phyloP scores from a whole-genome alignment of 495 filamentous ascomycete genomes.

The Xylaria nigripes region DNA sequence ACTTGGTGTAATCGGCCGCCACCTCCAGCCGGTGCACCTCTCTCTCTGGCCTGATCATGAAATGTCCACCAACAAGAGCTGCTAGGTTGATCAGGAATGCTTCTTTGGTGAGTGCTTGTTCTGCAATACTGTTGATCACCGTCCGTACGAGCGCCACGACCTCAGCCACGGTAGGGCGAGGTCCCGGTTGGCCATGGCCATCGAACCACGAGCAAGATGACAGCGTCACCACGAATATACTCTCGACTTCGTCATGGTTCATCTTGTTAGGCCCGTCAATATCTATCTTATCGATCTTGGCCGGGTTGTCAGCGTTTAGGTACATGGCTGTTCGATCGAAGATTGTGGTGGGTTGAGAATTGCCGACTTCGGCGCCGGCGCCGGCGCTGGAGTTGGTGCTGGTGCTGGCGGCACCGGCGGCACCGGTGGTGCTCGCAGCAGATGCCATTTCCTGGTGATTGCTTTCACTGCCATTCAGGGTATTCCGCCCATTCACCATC shows the following conservation, averaged over 20 bases:
- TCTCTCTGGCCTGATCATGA: slow-evolving; percentile 31
- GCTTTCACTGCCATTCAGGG: slow-evolving; percentile 12
- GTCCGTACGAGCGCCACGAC: slow-evolving; percentile 37
- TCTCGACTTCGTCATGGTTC: slow-evolving; percentile 40
- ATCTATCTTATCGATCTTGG: slow-evolving; percentile 15
- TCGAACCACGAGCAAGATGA: slow-evolving; percentile 38
- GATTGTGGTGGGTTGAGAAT: too few relatives aligned
- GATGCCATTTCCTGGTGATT: slow-evolving; percentile 11
- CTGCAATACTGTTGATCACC: slow-evolving; percentile 38
- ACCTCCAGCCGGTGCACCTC: slow-evolving; percentile 33
- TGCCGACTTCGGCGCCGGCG: too few relatives aligned
- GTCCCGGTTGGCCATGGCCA: slow-evolving; percentile 23
- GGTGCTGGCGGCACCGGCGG: not conserved
- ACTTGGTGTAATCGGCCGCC: slow-evolving; percentile 29
- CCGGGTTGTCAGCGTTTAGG: slow-evolving; percentile 10
- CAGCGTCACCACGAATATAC: slow-evolving; percentile 36
- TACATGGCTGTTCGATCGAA: slow-evolving; percentile 22
- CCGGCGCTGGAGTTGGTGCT: not conserved
- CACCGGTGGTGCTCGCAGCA: slow-evolving; percentile 3
- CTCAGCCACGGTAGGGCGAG: slow-evolving; percentile 38
- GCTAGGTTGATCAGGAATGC: slow-evolving; percentile 47
- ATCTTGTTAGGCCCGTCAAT: slow-evolving; percentile 32
- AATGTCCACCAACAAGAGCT: slow-evolving; percentile 40
- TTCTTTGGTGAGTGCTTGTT: slow-evolving; percentile 34
- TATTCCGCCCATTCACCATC: slow-evolving; percentile 55